Base-by-base conservation (phyloP, 192 early-diverging fungal genomes). In the Umbelopsis sp. region DNA sequence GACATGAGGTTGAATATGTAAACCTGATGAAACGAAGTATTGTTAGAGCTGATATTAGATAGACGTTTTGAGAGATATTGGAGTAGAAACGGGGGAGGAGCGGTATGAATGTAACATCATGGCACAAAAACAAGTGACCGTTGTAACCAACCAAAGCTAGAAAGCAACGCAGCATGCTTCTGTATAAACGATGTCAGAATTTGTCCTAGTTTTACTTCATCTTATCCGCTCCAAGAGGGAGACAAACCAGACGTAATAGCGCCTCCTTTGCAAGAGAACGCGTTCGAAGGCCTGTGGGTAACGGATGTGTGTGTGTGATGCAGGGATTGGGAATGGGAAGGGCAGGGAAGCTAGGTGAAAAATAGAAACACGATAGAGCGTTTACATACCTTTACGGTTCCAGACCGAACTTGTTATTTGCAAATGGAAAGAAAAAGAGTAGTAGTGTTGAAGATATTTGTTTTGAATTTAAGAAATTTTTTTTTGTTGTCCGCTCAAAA, bases 131-230 rank as follows among this genome's bases (percentile, higher is more conserved):
- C 56, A 62, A 62, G 56, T 62, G 56, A 62, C 56, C 56, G 26
- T 31, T 34, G 26, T 17, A 29, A 17, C 31, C n/a, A 62, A 62
- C 56, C 12, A 29, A 20, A 62, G 56, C 29, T 62, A 20, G 56
- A 34, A 29, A 62, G 56, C 21, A 34, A 62, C 56, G 56, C 56
- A 62, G 47, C 56, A 62, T 17, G 29, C 31, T 62, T 62, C 56
- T 62, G 56, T 62, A 62, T 62, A 62, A 62, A 62, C 25, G 56
- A 62, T 62, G 56, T 62, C 56, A 62, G 25, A 51, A 62, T 49
- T 41, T 62, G 56, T 62, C 56, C 56, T 62, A 62, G 56, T 62
- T 62, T 54, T 20, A 62, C 56, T 62, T 62, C 56, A 62, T 62
- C 56, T 62, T 62, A 62, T 62, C 56, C 56, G 56, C 56, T 62